These are phyloP conservation scores for Curvularia spicifera DNA, from an alignment of 2,329 filamentous ascomycete species.

Conservation along the genomic window DNA sequence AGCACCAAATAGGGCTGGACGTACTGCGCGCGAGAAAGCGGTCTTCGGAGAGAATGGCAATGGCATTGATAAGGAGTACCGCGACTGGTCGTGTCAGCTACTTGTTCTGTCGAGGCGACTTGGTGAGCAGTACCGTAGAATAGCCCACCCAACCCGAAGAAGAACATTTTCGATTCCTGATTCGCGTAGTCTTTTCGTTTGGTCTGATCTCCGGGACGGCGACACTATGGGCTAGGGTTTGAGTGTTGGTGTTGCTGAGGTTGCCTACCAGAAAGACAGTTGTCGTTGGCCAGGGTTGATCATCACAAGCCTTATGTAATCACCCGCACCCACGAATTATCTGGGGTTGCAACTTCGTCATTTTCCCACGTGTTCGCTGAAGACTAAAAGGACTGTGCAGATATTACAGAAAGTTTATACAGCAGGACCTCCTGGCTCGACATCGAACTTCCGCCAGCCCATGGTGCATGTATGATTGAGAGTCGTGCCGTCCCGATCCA, in stretches of 20 bases:
- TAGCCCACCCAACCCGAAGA: slow-evolving; percentile 73
- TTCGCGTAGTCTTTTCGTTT: neutral
- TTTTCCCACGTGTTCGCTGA: neutral
- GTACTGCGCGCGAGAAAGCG: slow-evolving; percentile 84
- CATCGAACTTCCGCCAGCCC: neutral
- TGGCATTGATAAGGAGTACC: slow-evolving; percentile 89
- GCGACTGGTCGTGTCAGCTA: slow-evolving; percentile 62
- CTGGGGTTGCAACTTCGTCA: neutral
- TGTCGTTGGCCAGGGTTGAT: slow-evolving; percentile 24
- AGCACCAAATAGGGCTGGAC: slow-evolving; percentile 31
- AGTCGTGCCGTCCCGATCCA: neutral
- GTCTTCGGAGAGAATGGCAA: slow-evolving; percentile 93
- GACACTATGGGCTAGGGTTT: neutral
- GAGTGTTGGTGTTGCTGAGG: slow-evolving; percentile 14
- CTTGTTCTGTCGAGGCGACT: slow-evolving; percentile 10
- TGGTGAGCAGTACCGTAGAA: slow-evolving; percentile 67
- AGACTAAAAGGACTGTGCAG: neutral
- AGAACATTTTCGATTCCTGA: slow-evolving; percentile 62
- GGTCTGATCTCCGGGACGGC: neutral
- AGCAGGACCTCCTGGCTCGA: neutral
- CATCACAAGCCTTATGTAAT: slow-evolving; percentile 15
- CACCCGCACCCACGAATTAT: neutral
- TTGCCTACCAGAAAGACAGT: slow-evolving; percentile 31
- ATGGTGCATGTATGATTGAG: neutral
- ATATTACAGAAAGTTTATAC: neutral